A percentile compares a stretch with the other conserved stretches of the same genome.
These are phyloP conservation scores for Alternaria solani DNA, from an alignment of 2,329 filamentous ascomycete genomes.

Conservation along the genomic window DNA sequence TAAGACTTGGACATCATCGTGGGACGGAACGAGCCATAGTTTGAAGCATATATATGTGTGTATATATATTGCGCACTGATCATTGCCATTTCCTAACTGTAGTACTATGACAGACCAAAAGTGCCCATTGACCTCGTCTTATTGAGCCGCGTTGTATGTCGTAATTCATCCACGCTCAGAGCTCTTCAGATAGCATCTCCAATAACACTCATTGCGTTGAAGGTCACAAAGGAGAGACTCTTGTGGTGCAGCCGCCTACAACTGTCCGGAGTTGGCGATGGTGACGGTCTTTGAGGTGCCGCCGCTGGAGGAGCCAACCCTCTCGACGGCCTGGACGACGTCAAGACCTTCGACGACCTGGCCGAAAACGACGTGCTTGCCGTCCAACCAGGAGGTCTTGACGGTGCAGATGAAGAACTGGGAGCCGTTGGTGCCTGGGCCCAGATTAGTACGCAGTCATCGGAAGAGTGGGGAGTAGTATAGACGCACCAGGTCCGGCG, in stretches of 20 bases:
- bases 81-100: slow-evolving; percentile 25
- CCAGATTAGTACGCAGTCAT: background rate
- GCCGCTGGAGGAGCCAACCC: slow-evolving; percentile 32
- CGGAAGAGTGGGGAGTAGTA: no score
- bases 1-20: background rate
- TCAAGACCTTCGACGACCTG: slow-evolving; percentile 61
- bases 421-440: slow-evolving; percentile 82
- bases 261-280: slow-evolving; percentile 38
- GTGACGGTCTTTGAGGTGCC: slow-evolving; percentile 31
- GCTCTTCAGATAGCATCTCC: background rate
- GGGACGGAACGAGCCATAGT: background rate
- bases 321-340: slow-evolving; percentile 35
- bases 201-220: no score
- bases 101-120: slow-evolving; percentile 22
- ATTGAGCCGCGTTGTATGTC: slow-evolving; percentile 17
- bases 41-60: background rate
- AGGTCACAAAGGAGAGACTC: no score
- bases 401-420: slow-evolving; percentile 99
- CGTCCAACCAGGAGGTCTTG: slow-evolving; percentile 81
- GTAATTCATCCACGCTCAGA: slow-evolving; percentile 15
- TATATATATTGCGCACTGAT: slow-evolving; percentile 12
- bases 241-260: slow-evolving; percentile 15
- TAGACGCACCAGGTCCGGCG: slow-evolving; percentile 69
- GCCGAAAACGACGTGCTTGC: slow-evolving; percentile 85
- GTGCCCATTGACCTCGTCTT: slow-evolving; percentile 6